Base-by-base conservation (phyloP, 179 eudicot species). In the Nepenthes alata region DNA sequence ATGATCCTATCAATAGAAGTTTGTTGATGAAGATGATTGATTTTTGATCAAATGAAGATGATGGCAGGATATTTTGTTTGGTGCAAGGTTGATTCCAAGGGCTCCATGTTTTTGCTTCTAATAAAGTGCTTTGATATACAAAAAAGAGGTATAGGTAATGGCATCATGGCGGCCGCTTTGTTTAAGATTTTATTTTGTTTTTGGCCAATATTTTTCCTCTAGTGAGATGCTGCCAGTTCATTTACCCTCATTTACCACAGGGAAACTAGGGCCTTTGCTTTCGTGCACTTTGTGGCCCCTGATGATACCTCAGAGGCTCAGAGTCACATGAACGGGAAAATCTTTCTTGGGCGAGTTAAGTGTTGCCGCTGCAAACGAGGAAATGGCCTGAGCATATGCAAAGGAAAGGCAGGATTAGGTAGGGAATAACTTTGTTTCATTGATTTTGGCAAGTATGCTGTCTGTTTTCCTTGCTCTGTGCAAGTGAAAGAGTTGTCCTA, bases 191-290 rank as follows among this genome's bases (percentile, higher is more conserved):
- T 36, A 50, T 72, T 10, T 36, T 11, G 34, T 25, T 25, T 25
- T 25, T 25, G 25, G 25, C 25, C 25, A 10, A 9, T 25, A 3
- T 3, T 11, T 50, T 11, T 3, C 3, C 15, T 50, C 11, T 11
- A 8, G 15, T 7, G 53, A 4, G 0, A 3, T 6, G n/a, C 4
- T 50, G 3, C 12, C 11, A 55, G 36, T 12, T 25, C 6, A n/a
- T 35, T 55, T 55, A 2, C 35, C 5, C 5, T 4, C 35, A 13
- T 15, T 11, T 10, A 7, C 35, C 13, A 68, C 75, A 86, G 94
- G 80, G 85, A 81, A 60, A 89, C 94, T 57, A 84, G 94, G 57
- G 89, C 89, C 56, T 86, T 86, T 75, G 89, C 87, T 37, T 86
- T 86, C 76, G 94, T 86, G 75, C 80, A 86, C 75, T 86, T 81